Conservation (phyloP, 805 yeast genomes). For the Cyberlindnera xishuangbannaensis region DNA sequence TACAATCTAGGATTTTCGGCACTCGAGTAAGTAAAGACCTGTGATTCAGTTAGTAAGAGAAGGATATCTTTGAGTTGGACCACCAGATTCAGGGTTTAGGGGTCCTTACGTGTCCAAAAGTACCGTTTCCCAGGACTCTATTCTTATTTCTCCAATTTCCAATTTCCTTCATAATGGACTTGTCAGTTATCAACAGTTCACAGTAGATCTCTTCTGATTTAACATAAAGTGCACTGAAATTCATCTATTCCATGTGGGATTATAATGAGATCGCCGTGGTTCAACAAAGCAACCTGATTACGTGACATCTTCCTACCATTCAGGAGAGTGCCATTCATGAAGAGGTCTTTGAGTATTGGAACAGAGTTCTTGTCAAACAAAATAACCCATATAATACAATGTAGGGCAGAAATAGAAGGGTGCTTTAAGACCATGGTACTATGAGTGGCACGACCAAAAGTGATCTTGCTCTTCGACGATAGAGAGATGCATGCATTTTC, state of each 20-base stretch:
- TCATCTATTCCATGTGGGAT: constrained; percentile 29
- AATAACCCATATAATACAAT: constrained; percentile 43
- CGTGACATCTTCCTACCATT: constrained; percentile 32
- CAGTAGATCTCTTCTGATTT: constrained; percentile 12
- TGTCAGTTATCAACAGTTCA: constrained; percentile 14
- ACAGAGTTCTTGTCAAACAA: constrained; percentile 43
- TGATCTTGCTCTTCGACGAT: constrained; percentile 29
- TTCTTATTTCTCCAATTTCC: constrained; percentile 38
- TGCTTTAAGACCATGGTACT: constrained; percentile 31
- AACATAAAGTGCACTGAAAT: constrained; percentile 18
- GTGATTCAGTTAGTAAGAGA: constrained; percentile 5
- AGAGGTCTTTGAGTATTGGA: constrained; percentile 42
- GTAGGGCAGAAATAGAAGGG: constrained; percentile 38
- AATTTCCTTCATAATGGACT: constrained; percentile 21
- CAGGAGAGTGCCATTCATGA: constrained; percentile 46
- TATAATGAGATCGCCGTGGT: constrained; percentile 34
- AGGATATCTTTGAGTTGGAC: too few species aligned
- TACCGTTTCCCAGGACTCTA: constrained; percentile 45
- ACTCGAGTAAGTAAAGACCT: constrained; percentile 30
- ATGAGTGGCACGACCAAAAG: constrained; percentile 37
- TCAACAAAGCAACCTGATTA: constrained; percentile 29
- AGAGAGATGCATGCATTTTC: constrained; percentile 11
- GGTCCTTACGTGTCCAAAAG: constrained; percentile 50
- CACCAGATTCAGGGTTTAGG: constrained; percentile 1
- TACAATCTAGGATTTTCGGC: constrained; percentile 24